Base-by-base conservation (phyloP, 257 asterid species). In the Cinchona pubescens region DNA sequence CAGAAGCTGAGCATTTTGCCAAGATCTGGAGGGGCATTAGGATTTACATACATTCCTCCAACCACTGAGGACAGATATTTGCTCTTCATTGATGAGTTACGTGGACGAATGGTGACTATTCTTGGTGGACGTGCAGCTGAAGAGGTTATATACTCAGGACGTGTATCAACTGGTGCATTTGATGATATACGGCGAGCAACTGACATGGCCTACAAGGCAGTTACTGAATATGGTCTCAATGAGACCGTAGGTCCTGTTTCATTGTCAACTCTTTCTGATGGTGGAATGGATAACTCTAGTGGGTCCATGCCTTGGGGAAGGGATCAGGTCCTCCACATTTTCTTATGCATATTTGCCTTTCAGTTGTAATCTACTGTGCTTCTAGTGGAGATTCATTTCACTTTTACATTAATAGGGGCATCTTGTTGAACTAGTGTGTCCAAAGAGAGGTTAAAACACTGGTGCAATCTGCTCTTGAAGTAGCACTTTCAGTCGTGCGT, bases 71-170 rank as follows among this genome's bases (percentile, higher is more conserved):
- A 95, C 83, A 82, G 99, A 84, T 92, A 95, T 83, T 86, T 95
- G 92, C 94, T 92, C 87, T 92, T 95, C 84, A 81, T 91, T 35
- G 99, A 95, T 76, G 98, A 95, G 88, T 82, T 95, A 88, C 96
- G 97, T 11, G 99, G 99, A 71, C 96, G 96, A 77, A 90, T 95
- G 71, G 99, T 92, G 68, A 91, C 99, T 78, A 98, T 95, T 75
- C 96, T 95, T 34, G 99, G 99, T 0, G 99, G 98, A n/a, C 98
- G 99, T 72, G 99, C 99, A 64, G 99, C 99, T 6, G 99, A 95
- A 80, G 97, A 95, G 85, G 86, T 95, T 69, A 83, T 91, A 67
- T 95, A 91, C 81, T 86, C 91, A 56, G 99, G 99, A 42, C 98
- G 99, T 78, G 98, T 95, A 79, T 91, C 99, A n/a, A 95, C 99